Evolutionary conservation across 305 asterid species (phyloP).

Genomic region (Rubia tinctorum): DNA sequence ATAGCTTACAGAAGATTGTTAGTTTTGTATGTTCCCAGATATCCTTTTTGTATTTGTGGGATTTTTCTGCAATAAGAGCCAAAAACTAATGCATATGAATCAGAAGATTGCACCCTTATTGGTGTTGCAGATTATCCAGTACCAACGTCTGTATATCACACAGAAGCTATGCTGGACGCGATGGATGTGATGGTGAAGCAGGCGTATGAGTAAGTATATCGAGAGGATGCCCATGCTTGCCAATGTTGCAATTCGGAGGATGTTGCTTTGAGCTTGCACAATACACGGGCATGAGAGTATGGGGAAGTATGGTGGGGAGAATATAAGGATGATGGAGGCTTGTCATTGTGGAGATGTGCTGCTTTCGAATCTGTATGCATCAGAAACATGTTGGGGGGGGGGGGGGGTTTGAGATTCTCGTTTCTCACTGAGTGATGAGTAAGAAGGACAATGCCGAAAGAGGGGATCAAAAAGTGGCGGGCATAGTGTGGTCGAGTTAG

Average conservation of each 20-base stretch:
- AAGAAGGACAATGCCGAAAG: constrained; percentile 60
- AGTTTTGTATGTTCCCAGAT: not conserved
- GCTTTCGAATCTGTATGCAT: constrained; percentile 82
- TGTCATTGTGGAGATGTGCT: constrained; percentile 85
- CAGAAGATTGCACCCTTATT: no score
- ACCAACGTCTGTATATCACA: no score
- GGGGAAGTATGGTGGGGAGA: constrained; percentile 56
- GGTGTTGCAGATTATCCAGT: no score
- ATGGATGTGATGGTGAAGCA: constrained; percentile 29
- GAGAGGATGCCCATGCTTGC: constrained; percentile 66
- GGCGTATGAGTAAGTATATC: constrained; percentile 54
- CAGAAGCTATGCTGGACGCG: no score
- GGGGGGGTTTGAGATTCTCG: constrained; percentile 64
- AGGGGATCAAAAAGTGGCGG: constrained; percentile 88
- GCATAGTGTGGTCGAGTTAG: constrained; percentile 71
- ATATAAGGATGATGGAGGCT: constrained; percentile 57
- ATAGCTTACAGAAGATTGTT: not conserved
- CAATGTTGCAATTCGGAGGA: constrained; percentile 86
- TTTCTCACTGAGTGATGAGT: constrained; percentile 51
- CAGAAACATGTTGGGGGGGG: constrained; percentile 87
- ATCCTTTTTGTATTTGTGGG: not conserved
- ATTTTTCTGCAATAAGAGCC: no score
- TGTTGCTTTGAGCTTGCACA: constrained; percentile 72
- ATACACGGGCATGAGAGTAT: constrained; percentile 47
- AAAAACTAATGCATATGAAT: no score